Evolutionary conservation across 2,329 filamentous ascomycete species (phyloP).

Genomic region (Ceratocystis variospora): DNA sequence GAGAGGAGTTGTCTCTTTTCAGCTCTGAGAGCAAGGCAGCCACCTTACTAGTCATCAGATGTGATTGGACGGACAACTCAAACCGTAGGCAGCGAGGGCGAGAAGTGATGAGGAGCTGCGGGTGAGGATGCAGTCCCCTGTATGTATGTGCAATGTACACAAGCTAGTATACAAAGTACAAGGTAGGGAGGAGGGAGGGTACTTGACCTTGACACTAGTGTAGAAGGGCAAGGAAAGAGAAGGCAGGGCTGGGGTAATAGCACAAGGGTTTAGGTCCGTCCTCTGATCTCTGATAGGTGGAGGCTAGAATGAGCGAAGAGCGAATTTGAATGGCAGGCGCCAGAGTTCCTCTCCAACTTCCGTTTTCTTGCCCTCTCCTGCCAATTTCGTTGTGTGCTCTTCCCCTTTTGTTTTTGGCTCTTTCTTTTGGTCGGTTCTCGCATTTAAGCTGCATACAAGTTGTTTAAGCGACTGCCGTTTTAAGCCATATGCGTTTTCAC

Average conservation of each 20-base stretch:
- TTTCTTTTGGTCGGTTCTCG: neutral
- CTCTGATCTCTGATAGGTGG: neutral
- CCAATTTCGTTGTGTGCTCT: neutral
- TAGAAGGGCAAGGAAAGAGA: too few species aligned
- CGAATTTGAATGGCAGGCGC: neutral
- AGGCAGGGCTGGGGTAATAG: too few species aligned
- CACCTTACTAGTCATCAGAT: neutral
- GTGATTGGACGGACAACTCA: neutral
- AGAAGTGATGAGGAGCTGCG: neutral
- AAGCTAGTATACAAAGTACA: neutral
- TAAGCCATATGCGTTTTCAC: neutral
- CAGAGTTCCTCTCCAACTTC: neutral
- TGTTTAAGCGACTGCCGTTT: conserved; percentile 3
- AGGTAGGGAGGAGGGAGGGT: neutral
- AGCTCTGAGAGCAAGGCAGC: neutral
- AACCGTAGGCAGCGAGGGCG: neutral
- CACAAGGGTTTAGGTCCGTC: neutral
- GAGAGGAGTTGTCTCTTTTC: neutral
- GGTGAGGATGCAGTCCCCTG: conserved; percentile 5
- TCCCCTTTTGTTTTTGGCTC: neutral
- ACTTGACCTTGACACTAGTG: neutral
- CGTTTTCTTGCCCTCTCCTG: neutral
- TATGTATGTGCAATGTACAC: neutral
- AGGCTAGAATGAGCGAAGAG: neutral
- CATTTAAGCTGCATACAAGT: neutral